Evolutionary conservation across 2,329 filamentous ascomycete genomes (phyloP).

Genomic region (Paraphaeosphaeria sporulosa): DNA sequence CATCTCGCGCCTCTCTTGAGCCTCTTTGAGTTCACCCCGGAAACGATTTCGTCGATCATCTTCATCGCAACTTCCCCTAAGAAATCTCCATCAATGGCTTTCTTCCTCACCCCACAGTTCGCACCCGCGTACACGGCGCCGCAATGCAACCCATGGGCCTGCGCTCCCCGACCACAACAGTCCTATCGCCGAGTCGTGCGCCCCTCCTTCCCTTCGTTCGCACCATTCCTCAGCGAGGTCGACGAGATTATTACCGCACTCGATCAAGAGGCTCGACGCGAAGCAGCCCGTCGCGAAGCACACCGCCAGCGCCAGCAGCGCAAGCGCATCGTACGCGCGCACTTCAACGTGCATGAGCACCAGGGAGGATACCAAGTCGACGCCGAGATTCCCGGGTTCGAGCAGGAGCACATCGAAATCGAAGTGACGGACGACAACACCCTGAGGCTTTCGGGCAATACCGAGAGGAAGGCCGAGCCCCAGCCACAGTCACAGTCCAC

Average conservation of each 20-base stretch:
- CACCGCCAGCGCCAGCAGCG: slow-evolving; percentile 41
- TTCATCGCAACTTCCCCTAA: slow-evolving; percentile 11
- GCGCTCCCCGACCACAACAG: slow-evolving; percentile 31
- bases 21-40: slow-evolving; percentile 20
- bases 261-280: slow-evolving; percentile 33
- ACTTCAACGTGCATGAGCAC: slow-evolving; percentile 40
- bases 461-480: slow-evolving; percentile 26
- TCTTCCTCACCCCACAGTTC: slow-evolving; percentile 43
- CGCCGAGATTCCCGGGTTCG: slow-evolving; percentile 43
- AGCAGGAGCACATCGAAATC: slow-evolving; percentile 45
- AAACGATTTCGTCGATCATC: slow-evolving; percentile 13
- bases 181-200: slow-evolving; percentile 25
- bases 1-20: slow-evolving; percentile 28
- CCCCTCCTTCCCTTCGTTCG: slow-evolving; percentile 36
- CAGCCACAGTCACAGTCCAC: slow-evolving; percentile 20
- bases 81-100: slow-evolving; percentile 37
- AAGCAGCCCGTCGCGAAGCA: slow-evolving; percentile 29
- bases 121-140: slow-evolving; percentile 38
- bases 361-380: slow-evolving; percentile 43
- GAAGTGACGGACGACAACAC: slow-evolving; percentile 45
- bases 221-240: slow-evolving; percentile 43
- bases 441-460: slow-evolving; percentile 42
- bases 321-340: slow-evolving; percentile 38
- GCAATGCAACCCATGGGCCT: slow-evolving; percentile 39
- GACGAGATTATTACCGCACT: slow-evolving; percentile 43